Evolutionary conservation across 306 rosid genomes (phyloP).

Genomic region (Gastrolobium bilobum): DNA sequence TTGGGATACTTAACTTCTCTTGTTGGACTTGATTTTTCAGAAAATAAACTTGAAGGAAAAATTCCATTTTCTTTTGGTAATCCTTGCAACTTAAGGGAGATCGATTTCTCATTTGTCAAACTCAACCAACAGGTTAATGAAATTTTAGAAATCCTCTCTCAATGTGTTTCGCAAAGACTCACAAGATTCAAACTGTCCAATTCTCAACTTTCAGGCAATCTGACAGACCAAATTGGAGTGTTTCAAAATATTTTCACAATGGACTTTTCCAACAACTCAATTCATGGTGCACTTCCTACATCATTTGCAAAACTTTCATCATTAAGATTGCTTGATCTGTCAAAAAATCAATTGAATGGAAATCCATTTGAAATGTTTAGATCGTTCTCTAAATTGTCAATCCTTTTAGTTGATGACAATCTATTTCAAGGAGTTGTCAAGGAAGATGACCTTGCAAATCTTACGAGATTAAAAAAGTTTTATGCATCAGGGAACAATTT

Average conservation of each 20-base stretch:
- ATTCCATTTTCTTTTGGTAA: too few relatives aligned
- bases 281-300: background rate
- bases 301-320: background rate
- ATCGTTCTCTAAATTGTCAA: background rate
- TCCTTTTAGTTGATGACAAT: background rate
- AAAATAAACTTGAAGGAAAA: too few relatives aligned
- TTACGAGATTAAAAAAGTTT: background rate
- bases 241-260: background rate
- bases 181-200: rapidly evolving
- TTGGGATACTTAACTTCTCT: background rate
- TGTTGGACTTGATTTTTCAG: background rate
- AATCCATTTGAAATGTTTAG: conserved; percentile 1
- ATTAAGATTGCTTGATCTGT: background rate
- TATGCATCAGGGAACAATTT: background rate
- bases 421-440: conserved; percentile 4
- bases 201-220: conserved; percentile 10
- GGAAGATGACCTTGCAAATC: conserved; percentile 21
- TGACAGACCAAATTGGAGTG: conserved; percentile 10
- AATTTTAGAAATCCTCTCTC: conserved; percentile 2
- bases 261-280: background rate
- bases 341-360: background rate
- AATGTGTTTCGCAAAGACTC: background rate
- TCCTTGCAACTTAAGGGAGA: background rate
- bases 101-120: conserved; percentile 7
- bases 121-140: background rate